phyloP scores from a whole-genome alignment of 352 stramenopile species.

The Phytophthora pistaciae region DNA sequence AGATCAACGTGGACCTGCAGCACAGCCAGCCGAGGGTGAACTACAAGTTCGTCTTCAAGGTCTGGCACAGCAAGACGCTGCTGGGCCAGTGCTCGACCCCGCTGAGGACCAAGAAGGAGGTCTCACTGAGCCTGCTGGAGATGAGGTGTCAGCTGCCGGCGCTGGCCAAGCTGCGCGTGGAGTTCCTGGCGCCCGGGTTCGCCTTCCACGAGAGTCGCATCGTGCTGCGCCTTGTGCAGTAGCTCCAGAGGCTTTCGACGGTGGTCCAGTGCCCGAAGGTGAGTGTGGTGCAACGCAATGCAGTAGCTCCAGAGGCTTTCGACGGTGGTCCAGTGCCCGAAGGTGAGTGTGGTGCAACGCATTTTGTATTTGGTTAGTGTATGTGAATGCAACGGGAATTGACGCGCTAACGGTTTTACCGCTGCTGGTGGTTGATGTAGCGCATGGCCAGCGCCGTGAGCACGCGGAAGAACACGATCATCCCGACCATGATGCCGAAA shows the following conservation, averaged over 20 bases:
- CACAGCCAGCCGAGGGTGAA: conserved; percentile 48
- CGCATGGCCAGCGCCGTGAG: conserved; percentile 49
- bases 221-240: conserved; percentile 44
- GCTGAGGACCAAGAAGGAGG: conserved; percentile 49
- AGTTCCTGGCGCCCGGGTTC: conserved; percentile 50
- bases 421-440: conserved; percentile 55
- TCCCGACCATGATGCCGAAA: conserved; percentile 40
- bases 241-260: neutral
- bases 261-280: too few species aligned
- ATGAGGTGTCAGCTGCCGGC: conserved; percentile 38
- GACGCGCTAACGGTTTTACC: conserved; percentile 14
- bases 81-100: conserved; percentile 47
- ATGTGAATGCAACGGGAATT: neutral
- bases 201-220: conserved; percentile 56
- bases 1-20: conserved; percentile 55
- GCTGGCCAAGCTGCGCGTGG: conserved; percentile 47
- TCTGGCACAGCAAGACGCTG: conserved; percentile 52
- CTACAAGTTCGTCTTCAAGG: conserved; percentile 46
- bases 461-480: conserved; percentile 50
- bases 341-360: neutral
- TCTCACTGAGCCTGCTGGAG: conserved; percentile 52
- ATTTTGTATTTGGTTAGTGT: conserved; percentile 10
- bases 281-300: conserved; percentile 12
- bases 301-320: conserved; percentile 14
- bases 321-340: neutral